Conservation (phyloP, 179 eudicot genomes). For the Pouteria campechiana region DNA sequence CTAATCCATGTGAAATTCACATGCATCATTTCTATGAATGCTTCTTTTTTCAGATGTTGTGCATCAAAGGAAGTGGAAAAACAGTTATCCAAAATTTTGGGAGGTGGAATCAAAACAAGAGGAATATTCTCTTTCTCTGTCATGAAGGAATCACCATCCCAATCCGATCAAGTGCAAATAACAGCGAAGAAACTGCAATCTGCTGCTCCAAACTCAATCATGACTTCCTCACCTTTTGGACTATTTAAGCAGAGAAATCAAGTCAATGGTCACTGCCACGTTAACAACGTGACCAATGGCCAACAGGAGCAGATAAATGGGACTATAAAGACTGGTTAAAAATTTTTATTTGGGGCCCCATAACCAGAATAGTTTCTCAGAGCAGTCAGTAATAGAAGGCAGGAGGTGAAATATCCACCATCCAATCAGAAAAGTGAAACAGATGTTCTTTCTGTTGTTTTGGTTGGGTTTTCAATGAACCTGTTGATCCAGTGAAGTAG, state of each 20-base stretch:
- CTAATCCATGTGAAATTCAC: not conserved
- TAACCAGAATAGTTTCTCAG: constrained; percentile 13
- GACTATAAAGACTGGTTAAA: constrained; percentile 16
- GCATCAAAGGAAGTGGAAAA: constrained; percentile 45
- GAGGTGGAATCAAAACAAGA: constrained; percentile 52
- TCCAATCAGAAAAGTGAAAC: constrained; percentile 20
- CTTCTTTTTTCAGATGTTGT: constrained; percentile 10
- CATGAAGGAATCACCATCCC: constrained; percentile 76
- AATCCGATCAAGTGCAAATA: constrained; percentile 71
- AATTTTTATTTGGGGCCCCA: constrained; percentile 13
- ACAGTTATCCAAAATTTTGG: constrained; percentile 19
- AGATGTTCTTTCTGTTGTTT: no score
- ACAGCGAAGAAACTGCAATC: constrained; percentile 25
- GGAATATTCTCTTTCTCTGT: constrained; percentile 62
- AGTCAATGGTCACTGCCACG: constrained; percentile 11
- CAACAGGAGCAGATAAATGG: constrained; percentile 6
- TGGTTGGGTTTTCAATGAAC: no score
- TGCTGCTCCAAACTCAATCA: constrained; percentile 5
- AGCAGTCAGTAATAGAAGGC: constrained; percentile 8
- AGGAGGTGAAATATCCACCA: constrained; percentile 8
- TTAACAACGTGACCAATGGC: constrained; percentile 6
- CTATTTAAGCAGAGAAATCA: constrained; percentile 24
- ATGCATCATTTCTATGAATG: not conserved
- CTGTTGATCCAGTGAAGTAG: no score
- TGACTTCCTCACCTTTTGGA: constrained; percentile 22